Evolutionary conservation across 2,329 filamentous ascomycete genomes (phyloP).

Genomic region (Penicillium sp.): DNA sequence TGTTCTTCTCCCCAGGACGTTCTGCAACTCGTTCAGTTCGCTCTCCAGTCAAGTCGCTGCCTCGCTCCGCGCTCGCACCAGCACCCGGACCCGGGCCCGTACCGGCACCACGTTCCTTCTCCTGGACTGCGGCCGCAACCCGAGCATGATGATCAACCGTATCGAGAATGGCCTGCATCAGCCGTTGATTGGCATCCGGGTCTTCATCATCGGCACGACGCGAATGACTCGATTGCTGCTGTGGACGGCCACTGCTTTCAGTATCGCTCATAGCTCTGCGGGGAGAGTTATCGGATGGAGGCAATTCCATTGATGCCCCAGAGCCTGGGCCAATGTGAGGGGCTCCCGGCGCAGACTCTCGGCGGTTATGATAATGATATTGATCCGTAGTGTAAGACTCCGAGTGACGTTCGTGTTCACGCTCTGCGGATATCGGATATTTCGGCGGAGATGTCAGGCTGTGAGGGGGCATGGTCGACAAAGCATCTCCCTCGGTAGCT

Average conservation of each 20-base stretch:
- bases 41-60: slow-evolving; percentile 19
- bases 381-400: slow-evolving; percentile 2
- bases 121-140: slow-evolving; percentile 38
- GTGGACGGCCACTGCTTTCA: slow-evolving; percentile 26
- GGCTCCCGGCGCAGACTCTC: slow-evolving; percentile 30
- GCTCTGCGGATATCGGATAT: slow-evolving; percentile 17
- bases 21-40: background rate
- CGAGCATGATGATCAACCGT: slow-evolving; percentile 46
- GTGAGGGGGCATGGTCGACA: slow-evolving; percentile 8
- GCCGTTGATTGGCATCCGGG: slow-evolving; percentile 43
- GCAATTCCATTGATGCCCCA: slow-evolving; percentile 23
- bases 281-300: slow-evolving; percentile 32
- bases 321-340: slow-evolving; percentile 27
- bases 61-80: background rate
- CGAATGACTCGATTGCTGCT: slow-evolving; percentile 21
- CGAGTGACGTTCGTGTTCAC: slow-evolving; percentile 5
- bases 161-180: slow-evolving; percentile 49
- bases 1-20: slow-evolving; percentile 13
- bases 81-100: background rate
- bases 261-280: slow-evolving; percentile 45
- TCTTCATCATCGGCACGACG: slow-evolving; percentile 37
- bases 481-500: slow-evolving; percentile 4
- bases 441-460: slow-evolving; percentile 5
- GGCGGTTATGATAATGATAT: slow-evolving; percentile 19
- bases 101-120: slow-evolving; percentile 28